Base-by-base conservation (phyloP, 2,329 filamentous ascomycete genomes). In the Penicillium sp. region DNA sequence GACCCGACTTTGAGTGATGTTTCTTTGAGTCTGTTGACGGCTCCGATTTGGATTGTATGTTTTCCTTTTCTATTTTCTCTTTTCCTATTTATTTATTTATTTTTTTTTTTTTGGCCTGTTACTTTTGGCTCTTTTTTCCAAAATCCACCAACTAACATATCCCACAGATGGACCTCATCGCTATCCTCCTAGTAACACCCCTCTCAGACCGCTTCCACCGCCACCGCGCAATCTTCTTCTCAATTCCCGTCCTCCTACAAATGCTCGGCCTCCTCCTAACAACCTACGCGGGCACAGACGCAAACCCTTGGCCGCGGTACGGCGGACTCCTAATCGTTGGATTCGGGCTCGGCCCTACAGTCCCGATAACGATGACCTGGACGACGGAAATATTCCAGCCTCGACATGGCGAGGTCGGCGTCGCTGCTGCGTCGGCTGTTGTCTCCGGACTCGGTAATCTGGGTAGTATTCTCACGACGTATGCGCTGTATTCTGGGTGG, bases 281-380 rank as follows among this genome's bases (percentile, higher is more conserved):
- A 34, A 95, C 90, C 0, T 91, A 92, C 71, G 87, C 89, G 5
- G 82, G 82, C 4, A 75, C 81, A 5, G 70, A 69, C 3, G 69
- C 76, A 35, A 85, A 86, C 64, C 85, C 87, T 37, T 96, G 91
- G 90, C 87, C 89, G 2, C 85, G 91, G 40, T 96, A 96, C 70
- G 90, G 89, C 46, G 92, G 92, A 4, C 83, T 96, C n/a, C 78
- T 96, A 49, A 87, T 96, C 76, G 88, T 96, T 35, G 92, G 92
- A 5, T 96, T 96, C 67, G 92, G 92, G 0, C 85, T 96, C 2
- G 92, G 92, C 1, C 92, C 92, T 4, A 96, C 92, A 0, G 91
- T 96, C 1, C 92, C 92, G 11, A 93, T 93, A 68, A 93, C 89
- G 72, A 96, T 96, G 92, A 88, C 91, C 35, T 96, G 92, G 92